These are phyloP conservation scores for Amoebophrya sp. DNA, from an alignment of 169 alveolate genomes.

Conservation along the genomic window DNA sequence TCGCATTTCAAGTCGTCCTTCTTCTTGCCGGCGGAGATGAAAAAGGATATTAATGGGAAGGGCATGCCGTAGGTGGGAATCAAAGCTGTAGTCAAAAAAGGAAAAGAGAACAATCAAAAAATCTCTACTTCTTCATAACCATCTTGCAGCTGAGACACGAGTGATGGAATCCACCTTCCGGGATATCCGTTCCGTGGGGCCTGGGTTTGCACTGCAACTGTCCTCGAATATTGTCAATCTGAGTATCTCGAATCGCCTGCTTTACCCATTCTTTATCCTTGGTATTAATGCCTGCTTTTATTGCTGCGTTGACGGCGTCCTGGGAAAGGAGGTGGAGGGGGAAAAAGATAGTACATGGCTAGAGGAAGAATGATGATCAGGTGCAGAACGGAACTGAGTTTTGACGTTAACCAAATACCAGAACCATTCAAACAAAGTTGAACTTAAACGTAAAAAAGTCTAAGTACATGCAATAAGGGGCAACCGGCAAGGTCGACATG, in stretches of 20 bases:
- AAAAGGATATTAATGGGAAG: too few relatives aligned
- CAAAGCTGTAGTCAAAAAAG: too few relatives aligned
- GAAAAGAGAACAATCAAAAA: too few relatives aligned
- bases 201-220: neutral
- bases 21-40: too few relatives aligned
- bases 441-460: neutral
- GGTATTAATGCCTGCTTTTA: neutral
- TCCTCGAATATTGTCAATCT: neutral
- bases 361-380: too few relatives aligned
- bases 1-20: neutral
- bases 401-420: too few relatives aligned
- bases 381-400: too few relatives aligned
- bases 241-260: neutral
- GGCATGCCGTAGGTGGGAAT: too few relatives aligned
- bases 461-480: neutral
- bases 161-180: neutral
- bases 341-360: too few relatives aligned
- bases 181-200: neutral
- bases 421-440: too few relatives aligned
- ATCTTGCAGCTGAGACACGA: neutral
- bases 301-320: neutral
- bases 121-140: too few relatives aligned
- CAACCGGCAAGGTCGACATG: neutral
- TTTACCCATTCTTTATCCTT: neutral
- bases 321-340: too few relatives aligned